Evolutionary conservation across 2,329 filamentous ascomycete species (phyloP), one percentile per base, ranked within the genome.

Genomic region (Pseudophaeomoniella oleicola): DNA sequence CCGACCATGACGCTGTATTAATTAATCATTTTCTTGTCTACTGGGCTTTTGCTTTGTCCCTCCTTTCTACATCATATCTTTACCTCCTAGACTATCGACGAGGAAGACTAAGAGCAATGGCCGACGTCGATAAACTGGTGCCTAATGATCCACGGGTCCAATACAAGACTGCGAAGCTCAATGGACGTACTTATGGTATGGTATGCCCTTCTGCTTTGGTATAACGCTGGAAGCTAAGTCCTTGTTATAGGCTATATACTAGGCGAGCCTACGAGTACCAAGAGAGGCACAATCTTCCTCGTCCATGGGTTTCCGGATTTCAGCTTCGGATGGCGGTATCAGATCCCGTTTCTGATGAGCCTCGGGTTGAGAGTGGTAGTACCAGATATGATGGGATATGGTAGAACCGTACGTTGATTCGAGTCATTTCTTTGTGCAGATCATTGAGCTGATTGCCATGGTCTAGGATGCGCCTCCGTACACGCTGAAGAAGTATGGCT

Each of bases 361-460:
- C 65, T 84, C 39, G 80, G 79, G 15, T 72, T 88, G 45, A 74
- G 81, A 38, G 84, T 94, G 37, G 74, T 96, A 16, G 83, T 75
- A 9, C 81, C 85, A 0, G 85, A 94, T 58, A 78, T 86, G 67
- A 71, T 93, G 48, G 88, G 88, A 43, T 96, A 90, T 55, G 83
- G 81, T 16, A 71, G 74, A 40, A 90, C 83, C 16, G 79, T 71
- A 54, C 42, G 52, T 19, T 22, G 34, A 6, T 16, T 13, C 16
- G 12, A 32, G 11, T 35, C 11, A 35, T 9, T 15, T 32, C 18
- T n/a, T 5, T 12, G 9, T 27, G 9, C 22, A 32, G 15, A 35
- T 17, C 19, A 6, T 35, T 17, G 17, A 19, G n/a, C 5, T n/a
- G 16, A 13, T 5, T 35, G 33, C 6, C 6, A 17, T 31, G 30